phyloP scores from a whole-genome alignment of 768 basidiomycete species.

The Pisolithus orientalis region DNA sequence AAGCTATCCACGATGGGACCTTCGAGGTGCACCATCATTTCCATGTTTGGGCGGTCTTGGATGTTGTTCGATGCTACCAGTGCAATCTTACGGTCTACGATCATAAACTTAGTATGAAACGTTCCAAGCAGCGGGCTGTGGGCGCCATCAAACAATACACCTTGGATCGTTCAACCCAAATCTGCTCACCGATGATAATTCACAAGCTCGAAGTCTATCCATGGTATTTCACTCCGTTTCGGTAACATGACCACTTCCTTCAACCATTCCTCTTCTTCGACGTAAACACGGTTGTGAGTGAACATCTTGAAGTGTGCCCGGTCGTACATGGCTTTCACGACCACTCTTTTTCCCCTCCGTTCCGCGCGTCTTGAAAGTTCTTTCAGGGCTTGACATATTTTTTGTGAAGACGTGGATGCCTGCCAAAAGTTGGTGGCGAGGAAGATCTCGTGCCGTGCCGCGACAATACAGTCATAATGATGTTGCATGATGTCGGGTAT shows the following conservation, averaged over 20 bases:
- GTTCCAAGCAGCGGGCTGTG: conserved; percentile 51
- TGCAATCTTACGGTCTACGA: conserved; percentile 63
- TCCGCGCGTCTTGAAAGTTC: conserved; percentile 46
- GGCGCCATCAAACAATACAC: background rate
- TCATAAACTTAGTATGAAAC: conserved; percentile 66
- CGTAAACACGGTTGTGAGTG: conserved; percentile 37
- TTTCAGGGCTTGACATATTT: conserved; percentile 44
- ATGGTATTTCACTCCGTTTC: conserved; percentile 47
- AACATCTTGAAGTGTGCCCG: conserved; percentile 55
- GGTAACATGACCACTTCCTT: conserved; percentile 46
- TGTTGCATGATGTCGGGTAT: conserved; percentile 73
- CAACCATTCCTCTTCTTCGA: conserved; percentile 39
- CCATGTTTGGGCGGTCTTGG: conserved; percentile 47
- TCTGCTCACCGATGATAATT: conserved; percentile 39
- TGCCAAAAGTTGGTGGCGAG: conserved; percentile 64
- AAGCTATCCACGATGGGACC: conserved; percentile 64
- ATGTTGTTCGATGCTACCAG: conserved; percentile 65
- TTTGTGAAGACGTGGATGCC: conserved; percentile 43
- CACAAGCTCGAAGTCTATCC: conserved; percentile 55
- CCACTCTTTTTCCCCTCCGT: conserved; percentile 39
- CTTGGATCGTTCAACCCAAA: background rate
- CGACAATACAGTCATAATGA: conserved; percentile 54
- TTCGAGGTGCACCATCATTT: conserved; percentile 67
- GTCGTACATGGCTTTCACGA: conserved; percentile 68
- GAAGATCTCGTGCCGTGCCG: conserved; percentile 58